Evolutionary conservation across 2,329 filamentous ascomycete species (phyloP).

Genomic region (Claviceps sp.): DNA sequence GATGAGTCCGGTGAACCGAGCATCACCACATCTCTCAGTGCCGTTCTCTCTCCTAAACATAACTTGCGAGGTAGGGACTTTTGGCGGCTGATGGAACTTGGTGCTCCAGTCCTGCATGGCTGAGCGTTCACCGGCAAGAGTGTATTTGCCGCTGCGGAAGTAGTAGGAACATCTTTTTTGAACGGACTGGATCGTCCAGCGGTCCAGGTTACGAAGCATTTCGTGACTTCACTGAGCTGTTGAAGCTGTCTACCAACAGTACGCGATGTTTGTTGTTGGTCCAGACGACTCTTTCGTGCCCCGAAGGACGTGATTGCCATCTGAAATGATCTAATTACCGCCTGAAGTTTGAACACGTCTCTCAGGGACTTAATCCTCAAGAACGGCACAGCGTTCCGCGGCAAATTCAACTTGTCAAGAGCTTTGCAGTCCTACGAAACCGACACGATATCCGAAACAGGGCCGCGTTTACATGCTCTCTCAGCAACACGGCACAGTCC

Average conservation of each 20-base stretch:
- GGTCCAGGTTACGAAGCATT: neutral
- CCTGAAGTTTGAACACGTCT: neutral
- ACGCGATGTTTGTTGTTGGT: neutral
- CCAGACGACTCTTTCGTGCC: neutral
- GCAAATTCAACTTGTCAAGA: too few relatives aligned
- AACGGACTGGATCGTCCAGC: neutral
- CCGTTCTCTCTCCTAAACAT: neutral
- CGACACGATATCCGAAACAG: neutral
- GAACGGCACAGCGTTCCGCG: too few relatives aligned
- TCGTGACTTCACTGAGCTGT: neutral
- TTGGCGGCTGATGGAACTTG: neutral
- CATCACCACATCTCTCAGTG: neutral
- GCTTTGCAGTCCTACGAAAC: too few relatives aligned
- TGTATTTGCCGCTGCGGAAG: neutral
- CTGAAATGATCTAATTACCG: neutral
- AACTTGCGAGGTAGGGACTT: neutral
- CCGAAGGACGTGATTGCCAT: neutral
- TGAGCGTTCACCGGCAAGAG: neutral
- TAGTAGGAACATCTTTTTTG: neutral
- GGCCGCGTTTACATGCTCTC: neutral
- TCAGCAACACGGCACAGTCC: neutral
- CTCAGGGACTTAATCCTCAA: neutral
- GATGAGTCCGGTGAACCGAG: neutral
- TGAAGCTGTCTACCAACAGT: neutral
- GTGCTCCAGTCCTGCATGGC: neutral